Evolutionary conservation across 2,329 filamentous ascomycete species (phyloP), one percentile per base, ranked within the genome.

Genomic region (Fusarium humuli): DNA sequence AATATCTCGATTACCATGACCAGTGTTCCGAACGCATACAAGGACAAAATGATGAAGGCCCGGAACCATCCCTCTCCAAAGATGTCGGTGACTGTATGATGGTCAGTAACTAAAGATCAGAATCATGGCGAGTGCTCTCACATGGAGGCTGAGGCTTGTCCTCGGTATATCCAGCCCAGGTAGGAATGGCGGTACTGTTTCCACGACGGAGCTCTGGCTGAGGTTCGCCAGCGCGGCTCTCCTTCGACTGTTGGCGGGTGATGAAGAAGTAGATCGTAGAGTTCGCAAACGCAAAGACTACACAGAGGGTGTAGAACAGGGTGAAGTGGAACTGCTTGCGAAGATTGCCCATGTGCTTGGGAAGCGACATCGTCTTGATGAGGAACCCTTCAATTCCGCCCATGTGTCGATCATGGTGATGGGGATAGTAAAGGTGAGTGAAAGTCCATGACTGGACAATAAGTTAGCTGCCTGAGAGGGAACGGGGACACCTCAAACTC

Each of bases 261-360:
- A 83, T 75, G 67, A 81, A 77, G 83, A 84, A 87, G 79, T 86
- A 87, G 29, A 85, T 79, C 59, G 82, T 76, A 14, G 83, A 83
- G 70, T 86, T 87, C 77, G 85, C 81, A 61, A 87, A 83, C 22
- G 80, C 73, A 57, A 84, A 85, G 23, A 86, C 82, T 20, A 81
- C 81, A 2, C 81, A 78, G 13, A 80, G 69, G 2, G 82, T 83
- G 75, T 86, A 86, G 74, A 85, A 86, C 74, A 87, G 62, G 59
- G 83, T 85, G 71, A 87, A 87, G 71, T 80, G 79, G 70, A 83
- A 83, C 27, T 82, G 82, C 41, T 82, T 81, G 40, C 79, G 78
- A n/a, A 79, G 79, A 53, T 73, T 80, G 10, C 73, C 76, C 66
- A 81, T 80, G 63, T 83, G 79, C 46, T 76, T 75, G 3, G 85